Base-by-base conservation (phyloP, 345 rosid species). In the Ailanthus altissimus region DNA sequence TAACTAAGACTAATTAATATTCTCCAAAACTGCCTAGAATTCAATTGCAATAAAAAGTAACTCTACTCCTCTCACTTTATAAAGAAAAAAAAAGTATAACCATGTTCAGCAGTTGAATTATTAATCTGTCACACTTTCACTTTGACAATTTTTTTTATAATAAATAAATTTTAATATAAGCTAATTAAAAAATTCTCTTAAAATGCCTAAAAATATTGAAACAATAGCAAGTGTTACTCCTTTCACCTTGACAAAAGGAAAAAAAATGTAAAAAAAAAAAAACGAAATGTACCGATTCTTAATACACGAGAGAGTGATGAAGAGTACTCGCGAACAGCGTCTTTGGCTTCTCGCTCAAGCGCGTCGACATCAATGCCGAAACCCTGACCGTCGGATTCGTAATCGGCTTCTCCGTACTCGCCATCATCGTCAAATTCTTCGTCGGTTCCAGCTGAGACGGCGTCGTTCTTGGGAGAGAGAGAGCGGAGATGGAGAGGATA, bases 261-360 rank as follows among this genome's bases (percentile, higher is more conserved):
- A 51, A 50, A 50, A 54, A 18, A 38, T 59, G 13, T 23, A 18
- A 10, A 32, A 59, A 3, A 12, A 28, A 15, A 13, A 38, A 32
- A 51, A 59, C 15, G 7, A 64, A 42, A 5, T 18, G 61, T 43
- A 94, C 97, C 94, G 63, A 88, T 80, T 78, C 32, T 86, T n/a
- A 94, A 81, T 64, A 88, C 81, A 67, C 88, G 88, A 75, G 93
- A 91, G 66, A 94, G 77, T n/a, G 89, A 88, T 5, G 82, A 49
- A 21, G 95, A 81, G 67, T 80, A 93, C 56, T 91, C 94, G 10
- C 79, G 80, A 38, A 80, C 97, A 20, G 88, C 94, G n/a, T 73
- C 86, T 51, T 80, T 77, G 0, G 98, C 98, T 83, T 94, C 97
- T 47, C 83, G 80, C 78, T 94, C 95, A 11, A 94, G 90, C 57